Conservation (phyloP, 164 flowering plant genomes). For the Vitis rupestris region DNA sequence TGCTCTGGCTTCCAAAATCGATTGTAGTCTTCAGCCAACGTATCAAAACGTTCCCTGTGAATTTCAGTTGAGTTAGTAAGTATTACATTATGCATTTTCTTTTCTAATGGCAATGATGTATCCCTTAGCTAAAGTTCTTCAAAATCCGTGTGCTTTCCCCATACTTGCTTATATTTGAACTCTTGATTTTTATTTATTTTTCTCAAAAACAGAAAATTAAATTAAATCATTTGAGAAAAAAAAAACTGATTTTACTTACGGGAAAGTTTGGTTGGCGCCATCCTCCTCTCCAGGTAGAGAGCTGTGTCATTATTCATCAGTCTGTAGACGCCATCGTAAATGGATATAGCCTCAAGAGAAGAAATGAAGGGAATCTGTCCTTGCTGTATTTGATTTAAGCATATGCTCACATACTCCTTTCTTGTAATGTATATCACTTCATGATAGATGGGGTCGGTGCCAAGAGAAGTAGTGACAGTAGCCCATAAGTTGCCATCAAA, state of each 20-base stretch:
- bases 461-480: constrained; percentile 12
- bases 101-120: too few species aligned
- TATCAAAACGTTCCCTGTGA: too few species aligned
- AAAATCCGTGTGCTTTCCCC: too few species aligned
- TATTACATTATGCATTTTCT: too few species aligned
- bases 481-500: constrained; percentile 12
- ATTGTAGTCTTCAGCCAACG: not conserved
- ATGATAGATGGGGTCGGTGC: not conserved
- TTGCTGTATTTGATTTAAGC: constrained; percentile 1
- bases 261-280: constrained; percentile 1
- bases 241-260: not conserved
- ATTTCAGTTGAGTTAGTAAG: too few species aligned
- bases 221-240: too few species aligned
- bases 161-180: too few species aligned
- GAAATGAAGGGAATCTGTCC: constrained; percentile 13
- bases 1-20: not conserved
- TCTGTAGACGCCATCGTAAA: not conserved
- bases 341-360: not conserved
- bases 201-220: too few species aligned
- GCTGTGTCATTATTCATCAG: not conserved
- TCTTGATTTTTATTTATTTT: too few species aligned
- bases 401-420: not conserved
- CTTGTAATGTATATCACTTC: not conserved
- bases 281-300: constrained; percentile 5
- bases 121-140: too few species aligned